phyloP scores from a whole-genome alignment of 371 early-diverging fungal species.

The Capillidium heterosporum region DNA sequence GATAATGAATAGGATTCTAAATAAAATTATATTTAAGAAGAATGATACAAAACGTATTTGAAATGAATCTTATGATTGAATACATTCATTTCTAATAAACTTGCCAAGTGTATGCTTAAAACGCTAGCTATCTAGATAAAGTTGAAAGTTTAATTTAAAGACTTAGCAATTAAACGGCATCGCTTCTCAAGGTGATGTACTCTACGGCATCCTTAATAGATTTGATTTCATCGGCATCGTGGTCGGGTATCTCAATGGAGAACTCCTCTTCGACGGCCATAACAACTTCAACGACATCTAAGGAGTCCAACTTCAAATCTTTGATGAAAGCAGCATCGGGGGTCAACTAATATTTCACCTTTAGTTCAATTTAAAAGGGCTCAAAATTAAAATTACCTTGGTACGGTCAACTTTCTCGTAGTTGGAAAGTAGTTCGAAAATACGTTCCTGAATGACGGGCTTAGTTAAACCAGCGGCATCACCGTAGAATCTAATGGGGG shows the following conservation, averaged over 20 bases:
- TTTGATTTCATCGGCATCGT: constrained; percentile 90
- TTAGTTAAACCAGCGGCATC: constrained; percentile 31
- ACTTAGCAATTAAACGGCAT: constrained; percentile 70
- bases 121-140: too few species aligned
- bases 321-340: constrained; percentile 70
- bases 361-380: not conserved
- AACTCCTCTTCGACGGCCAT: constrained; percentile 99
- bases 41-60: too few species aligned
- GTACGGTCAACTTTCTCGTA: constrained; percentile 84
- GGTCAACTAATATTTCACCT: constrained; percentile 36
- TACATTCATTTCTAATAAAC: too few species aligned
- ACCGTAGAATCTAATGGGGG: constrained; percentile 35
- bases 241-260: constrained; percentile 90
- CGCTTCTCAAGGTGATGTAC: constrained; percentile 51
- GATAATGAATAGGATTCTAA: too few species aligned
- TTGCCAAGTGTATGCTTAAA: too few species aligned
- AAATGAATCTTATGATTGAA: too few species aligned
- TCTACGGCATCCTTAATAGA: constrained; percentile 77
- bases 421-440: constrained; percentile 68
- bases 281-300: constrained; percentile 94
- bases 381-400: constrained; percentile 42
- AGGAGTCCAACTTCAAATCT: constrained; percentile 87
- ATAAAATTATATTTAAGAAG: too few species aligned
- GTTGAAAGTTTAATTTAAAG: too few species aligned
- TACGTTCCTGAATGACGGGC: constrained; percentile 53